Evolutionary conservation across 352 stramenopile species (phyloP).

Genomic region (Phytophthora macrochlamydospora): DNA sequence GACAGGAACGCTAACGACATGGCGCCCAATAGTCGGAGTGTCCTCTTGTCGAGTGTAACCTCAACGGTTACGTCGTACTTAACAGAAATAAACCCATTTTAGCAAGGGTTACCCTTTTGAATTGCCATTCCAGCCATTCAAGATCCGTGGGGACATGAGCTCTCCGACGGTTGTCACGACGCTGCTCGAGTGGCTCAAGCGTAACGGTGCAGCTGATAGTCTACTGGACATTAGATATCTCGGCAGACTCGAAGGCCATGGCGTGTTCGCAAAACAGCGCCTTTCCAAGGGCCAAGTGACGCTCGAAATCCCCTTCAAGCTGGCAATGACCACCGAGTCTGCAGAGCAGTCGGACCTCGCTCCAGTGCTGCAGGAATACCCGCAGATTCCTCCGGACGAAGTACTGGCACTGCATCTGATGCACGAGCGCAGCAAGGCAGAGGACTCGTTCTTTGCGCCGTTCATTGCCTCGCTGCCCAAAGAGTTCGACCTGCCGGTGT

Average conservation of each 20-base stretch:
- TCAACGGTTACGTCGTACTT: background rate
- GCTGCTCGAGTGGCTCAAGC: slow-evolving; percentile 47
- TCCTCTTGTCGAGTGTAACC: background rate
- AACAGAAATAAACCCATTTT: background rate
- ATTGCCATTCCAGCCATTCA: slow-evolving; percentile 15
- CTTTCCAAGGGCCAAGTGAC: slow-evolving; percentile 46
- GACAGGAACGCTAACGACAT: slow-evolving; percentile 94
- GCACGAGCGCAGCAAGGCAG: slow-evolving; percentile 56
- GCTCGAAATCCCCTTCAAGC: slow-evolving; percentile 51
- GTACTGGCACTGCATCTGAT: slow-evolving; percentile 65
- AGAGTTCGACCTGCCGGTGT: slow-evolving; percentile 64
- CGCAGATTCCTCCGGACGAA: slow-evolving; percentile 51
- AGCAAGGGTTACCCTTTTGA: slow-evolving; percentile 5
- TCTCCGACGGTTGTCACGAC: slow-evolving; percentile 28
- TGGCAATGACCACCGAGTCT: slow-evolving; percentile 60
- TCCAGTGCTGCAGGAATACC: slow-evolving; percentile 41
- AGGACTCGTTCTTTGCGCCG: slow-evolving; percentile 50
- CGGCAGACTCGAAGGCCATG: slow-evolving; percentile 46
- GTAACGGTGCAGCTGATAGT: slow-evolving; percentile 30
- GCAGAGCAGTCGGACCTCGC: slow-evolving; percentile 47
- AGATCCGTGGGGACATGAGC: slow-evolving; percentile 21
- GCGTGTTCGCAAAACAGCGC: slow-evolving; percentile 49
- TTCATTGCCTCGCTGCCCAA: slow-evolving; percentile 61
- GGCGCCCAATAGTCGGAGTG: background rate
- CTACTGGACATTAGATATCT: slow-evolving; percentile 52